Evolutionary conservation across 1,139 yeast species (phyloP).

Genomic region (Sugiyamaella paludigena): DNA sequence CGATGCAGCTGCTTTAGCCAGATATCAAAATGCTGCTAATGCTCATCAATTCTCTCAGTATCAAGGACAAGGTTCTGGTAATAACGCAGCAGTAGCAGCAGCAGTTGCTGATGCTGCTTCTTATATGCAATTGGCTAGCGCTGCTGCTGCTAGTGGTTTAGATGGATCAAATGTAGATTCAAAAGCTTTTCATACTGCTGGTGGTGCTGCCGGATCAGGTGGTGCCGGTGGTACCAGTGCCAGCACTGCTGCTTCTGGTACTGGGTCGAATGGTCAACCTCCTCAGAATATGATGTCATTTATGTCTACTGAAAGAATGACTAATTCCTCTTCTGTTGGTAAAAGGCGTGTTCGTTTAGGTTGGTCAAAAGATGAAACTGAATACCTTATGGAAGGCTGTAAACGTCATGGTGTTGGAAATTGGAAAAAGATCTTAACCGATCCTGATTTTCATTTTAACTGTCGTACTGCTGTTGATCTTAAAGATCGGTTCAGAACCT

Average conservation of each 20-base stretch:
- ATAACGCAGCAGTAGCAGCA: constrained; percentile 6
- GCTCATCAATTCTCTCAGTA: constrained; percentile 7
- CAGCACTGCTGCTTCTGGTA: no score
- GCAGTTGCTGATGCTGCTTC: constrained; percentile 14
- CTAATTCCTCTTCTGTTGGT: constrained; percentile 17
- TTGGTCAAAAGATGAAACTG: constrained; percentile 46
- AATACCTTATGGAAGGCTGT: constrained; percentile 44
- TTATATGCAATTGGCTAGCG: constrained; percentile 16
- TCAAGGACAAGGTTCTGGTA: constrained; percentile 6
- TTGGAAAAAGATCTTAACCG: constrained; percentile 46
- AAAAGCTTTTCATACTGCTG: not conserved
- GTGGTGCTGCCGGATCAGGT: no score
- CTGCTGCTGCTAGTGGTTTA: constrained; percentile 1
- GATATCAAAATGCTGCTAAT: constrained; percentile 4
- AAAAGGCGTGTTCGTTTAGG: constrained; percentile 40
- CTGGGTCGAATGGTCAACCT: constrained; percentile 4
- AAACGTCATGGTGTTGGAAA: constrained; percentile 45
- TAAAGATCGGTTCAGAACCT: constrained; percentile 44
- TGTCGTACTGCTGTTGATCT: constrained; percentile 45
- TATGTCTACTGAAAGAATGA: constrained; percentile 16
- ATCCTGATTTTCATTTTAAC: constrained; percentile 41
- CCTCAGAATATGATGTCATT: constrained; percentile 14
- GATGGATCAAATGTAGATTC: not conserved
- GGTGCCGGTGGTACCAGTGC: no score
- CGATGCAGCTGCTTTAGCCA: constrained; percentile 13